A percentile compares a stretch with the other conserved stretches of the same genome.
Conservation (phyloP, 139 green algal species). For the Ulvella scutata region DNA sequence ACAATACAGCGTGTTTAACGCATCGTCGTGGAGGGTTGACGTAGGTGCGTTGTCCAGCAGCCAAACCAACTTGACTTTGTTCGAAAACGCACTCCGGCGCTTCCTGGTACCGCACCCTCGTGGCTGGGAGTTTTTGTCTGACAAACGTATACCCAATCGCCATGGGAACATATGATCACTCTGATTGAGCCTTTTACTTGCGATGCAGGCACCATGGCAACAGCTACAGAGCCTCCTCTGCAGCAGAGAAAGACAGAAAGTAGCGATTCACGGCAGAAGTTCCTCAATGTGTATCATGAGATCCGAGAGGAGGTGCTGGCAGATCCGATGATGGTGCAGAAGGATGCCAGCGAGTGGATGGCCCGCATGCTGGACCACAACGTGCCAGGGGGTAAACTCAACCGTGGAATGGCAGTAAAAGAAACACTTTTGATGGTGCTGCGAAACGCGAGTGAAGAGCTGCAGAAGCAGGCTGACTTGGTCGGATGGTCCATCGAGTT, state of each 20-base stretch:
- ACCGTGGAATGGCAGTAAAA: conserved; percentile 89
- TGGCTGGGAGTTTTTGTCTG: too few relatives aligned
- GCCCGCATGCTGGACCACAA: conserved; percentile 85
- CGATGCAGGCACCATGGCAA: not conserved
- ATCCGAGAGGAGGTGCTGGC: conserved; percentile 54
- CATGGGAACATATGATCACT: too few relatives aligned
- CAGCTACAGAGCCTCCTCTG: not conserved
- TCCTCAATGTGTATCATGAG: conserved; percentile 44
- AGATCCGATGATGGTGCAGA: conserved; percentile 37
- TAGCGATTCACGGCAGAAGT: conserved; percentile 34
- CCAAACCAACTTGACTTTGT: too few relatives aligned
- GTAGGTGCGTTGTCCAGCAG: too few relatives aligned
- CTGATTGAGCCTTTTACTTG: too few relatives aligned
- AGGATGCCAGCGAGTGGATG: conserved; percentile 45
- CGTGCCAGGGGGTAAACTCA: conserved; percentile 90
- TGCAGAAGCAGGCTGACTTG: not conserved
- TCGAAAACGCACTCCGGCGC: too few relatives aligned
- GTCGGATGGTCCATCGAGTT: conserved; percentile 5
- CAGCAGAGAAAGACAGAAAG: not conserved
- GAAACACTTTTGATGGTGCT: conserved; percentile 47
- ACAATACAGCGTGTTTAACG: too few relatives aligned
- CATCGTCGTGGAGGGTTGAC: too few relatives aligned
- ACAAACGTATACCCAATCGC: too few relatives aligned
- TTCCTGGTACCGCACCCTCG: too few relatives aligned
- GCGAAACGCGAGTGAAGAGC: not conserved